Conservation (phyloP, 2,329 filamentous ascomycete species). For the Immersiporthe knoxdaviesiana region DNA sequence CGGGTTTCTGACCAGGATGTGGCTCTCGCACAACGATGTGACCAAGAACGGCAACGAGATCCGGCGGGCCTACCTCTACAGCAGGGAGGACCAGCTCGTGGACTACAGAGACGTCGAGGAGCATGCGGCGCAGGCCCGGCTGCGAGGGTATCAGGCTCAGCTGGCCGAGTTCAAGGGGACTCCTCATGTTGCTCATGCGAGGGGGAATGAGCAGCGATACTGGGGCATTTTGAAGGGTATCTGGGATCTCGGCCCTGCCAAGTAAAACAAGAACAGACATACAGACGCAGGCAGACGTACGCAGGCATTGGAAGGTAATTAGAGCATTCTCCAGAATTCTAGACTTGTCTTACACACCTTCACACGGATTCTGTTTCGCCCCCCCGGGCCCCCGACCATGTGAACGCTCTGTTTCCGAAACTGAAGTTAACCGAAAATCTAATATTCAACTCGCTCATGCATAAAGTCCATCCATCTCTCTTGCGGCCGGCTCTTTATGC, state of each 20-base stretch:
- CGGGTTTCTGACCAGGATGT: constrained; percentile 40
- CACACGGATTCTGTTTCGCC: background rate
- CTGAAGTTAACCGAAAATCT: background rate
- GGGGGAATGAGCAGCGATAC: constrained; percentile 51
- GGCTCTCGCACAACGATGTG: constrained; percentile 43
- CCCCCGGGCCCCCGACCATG: background rate
- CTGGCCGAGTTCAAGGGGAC: constrained; percentile 52
- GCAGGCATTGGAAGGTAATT: background rate
- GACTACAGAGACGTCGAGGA: constrained; percentile 50
- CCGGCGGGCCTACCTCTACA: constrained; percentile 56
- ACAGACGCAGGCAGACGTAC: background rate
- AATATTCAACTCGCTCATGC: background rate
- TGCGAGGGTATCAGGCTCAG: constrained; percentile 46
- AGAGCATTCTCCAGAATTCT: too few species aligned
- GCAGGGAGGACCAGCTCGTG: constrained; percentile 52
- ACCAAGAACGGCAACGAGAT: constrained; percentile 43
- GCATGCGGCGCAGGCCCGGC: constrained; percentile 48
- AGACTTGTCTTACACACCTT: background rate
- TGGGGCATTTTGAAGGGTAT: constrained; percentile 52
- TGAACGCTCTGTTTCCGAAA: background rate
- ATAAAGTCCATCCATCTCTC: background rate
- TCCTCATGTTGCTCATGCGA: constrained; percentile 55
- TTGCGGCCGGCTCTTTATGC: constrained; percentile 15
- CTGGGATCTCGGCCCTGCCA: constrained; percentile 44
- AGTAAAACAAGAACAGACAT: background rate